Evolutionary conservation across 805 yeast species (phyloP), one percentile per base, ranked within the genome.

Genomic region (Zygosaccharomyces pseudorouxii): DNA sequence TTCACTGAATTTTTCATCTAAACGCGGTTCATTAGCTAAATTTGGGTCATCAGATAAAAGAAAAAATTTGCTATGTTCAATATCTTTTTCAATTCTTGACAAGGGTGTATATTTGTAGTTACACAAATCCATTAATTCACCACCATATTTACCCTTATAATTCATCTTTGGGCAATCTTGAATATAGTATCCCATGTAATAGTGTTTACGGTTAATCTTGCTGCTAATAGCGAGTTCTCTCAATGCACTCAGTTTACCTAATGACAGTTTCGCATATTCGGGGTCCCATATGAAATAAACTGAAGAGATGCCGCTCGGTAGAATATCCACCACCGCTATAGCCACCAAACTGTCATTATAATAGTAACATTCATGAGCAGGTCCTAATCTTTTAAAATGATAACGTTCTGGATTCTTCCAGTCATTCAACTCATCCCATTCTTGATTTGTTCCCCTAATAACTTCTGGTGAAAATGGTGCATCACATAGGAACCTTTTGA

Each of bases 231-330:
- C 72, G 33, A 87, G 68, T 59, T 89, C 97, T 35, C 86, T 67
- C 23, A 89, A 58, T 0, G 87, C 92, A 51, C 89, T 81, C 1
- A 89, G 62, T 22, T 87, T 87, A 0, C 97, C 97, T 27, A 89
- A 64, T 0, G 87, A 83, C 55, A 82, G 68, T 45, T 78, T 73
- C 4, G 82, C 81, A 60, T 74, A 84, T 46, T 81, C 90, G 0
- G 95, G 93, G 60, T 89, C 90, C 86, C 93, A 88, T 10, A 89
- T 80, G 62, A 90, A 86, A 63, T 90, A 89, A 1, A 90, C 90
- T 0, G 95, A 82, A 0, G 96, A 88, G 0, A 90, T 64, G 0
- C 87, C 84, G 22, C 78, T 65, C 0, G 96, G 95, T 29, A 90
- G 64, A 18, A 89, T 69, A 64, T 89, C 97, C 27, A 85, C 60